A percentile compares a stretch with the other conserved stretches of the same genome.
These are phyloP conservation scores for Parsonsia alboflavescens DNA, from an alignment of 257 asterid species.

Conservation along the genomic window DNA sequence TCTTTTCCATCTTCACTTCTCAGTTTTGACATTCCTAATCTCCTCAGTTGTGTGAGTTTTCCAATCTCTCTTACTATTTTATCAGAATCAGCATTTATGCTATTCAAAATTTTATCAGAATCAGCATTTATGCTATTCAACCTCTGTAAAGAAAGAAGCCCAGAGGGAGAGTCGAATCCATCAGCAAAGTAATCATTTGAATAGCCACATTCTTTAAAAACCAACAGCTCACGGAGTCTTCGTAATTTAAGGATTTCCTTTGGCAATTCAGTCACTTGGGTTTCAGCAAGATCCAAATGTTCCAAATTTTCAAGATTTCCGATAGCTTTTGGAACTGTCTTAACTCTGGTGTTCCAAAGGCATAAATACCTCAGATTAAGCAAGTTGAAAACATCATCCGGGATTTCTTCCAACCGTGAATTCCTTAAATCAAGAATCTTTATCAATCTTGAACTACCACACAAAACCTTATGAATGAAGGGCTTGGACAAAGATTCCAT, in stretches of 20 bases:
- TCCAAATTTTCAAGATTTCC: slow-evolving; percentile 10
- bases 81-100: slow-evolving; percentile 11
- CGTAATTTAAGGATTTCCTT: slow-evolving; percentile 19
- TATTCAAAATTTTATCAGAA: slow-evolving; percentile 11
- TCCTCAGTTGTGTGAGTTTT: slow-evolving; percentile 22
- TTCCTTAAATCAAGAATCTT: slow-evolving; percentile 12
- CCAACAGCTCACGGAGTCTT: slow-evolving; percentile 17
- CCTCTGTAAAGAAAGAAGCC: slow-evolving; percentile 11
- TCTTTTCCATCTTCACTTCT: slow-evolving; percentile 23
- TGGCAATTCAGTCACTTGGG: slow-evolving; percentile 13
- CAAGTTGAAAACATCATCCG: slow-evolving; percentile 15
- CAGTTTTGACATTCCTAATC: slow-evolving; percentile 22
- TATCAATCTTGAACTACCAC: slow-evolving; percentile 5
- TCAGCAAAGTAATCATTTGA: neutral
- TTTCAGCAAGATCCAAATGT: slow-evolving; percentile 5
- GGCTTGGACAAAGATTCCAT: neutral
- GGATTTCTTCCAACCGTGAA: slow-evolving; percentile 11
- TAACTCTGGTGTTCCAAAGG: neutral
- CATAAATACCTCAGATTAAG: slow-evolving; percentile 8
- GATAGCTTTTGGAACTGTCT: slow-evolving; percentile 13
- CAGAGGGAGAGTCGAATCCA: slow-evolving; percentile 18
- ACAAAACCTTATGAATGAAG: neutral
- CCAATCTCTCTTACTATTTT: slow-evolving; percentile 19
- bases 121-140: slow-evolving; percentile 11
- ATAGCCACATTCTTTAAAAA: neutral